Evolutionary conservation across 331 rosid genomes (phyloP), one percentile per base, ranked within the genome.

Genomic region (Rhamnella rubrinervis): DNA sequence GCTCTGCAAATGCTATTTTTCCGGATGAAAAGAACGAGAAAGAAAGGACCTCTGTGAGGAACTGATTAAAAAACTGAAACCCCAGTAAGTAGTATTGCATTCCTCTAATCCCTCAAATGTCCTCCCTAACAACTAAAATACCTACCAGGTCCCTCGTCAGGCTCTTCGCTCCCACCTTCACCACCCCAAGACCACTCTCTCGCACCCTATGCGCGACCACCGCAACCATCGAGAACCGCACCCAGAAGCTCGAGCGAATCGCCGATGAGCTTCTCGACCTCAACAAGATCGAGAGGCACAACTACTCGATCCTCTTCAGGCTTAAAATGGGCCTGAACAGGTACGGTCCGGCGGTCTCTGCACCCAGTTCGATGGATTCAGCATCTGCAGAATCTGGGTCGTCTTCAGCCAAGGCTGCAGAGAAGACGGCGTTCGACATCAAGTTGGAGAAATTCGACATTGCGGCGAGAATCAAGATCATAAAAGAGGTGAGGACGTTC

Each of bases 301-400:
- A 89, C 55, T 89, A 86, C 55, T 56, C 87, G 14, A 50, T 84
- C 66, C 87, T 89, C 35, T 89, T 87, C 87, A 77, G 90, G 66
- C 86, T 75, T 59, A 89, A 84, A 71, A 71, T 84, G 84, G 96
- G 90, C 53, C 83, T 86, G 66, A 66, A 89, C 78, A 77, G 85
- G 70, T 89, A 80, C 72, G 83, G 80, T 0, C 77, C 88, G 0
- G 85, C 88, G 0, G 15, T 83, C n/a, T 72, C 88, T 3, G 87
- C 75, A 0, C 20, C 70, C 6, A 84, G 80, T 7, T 7, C 78
- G 0, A 21, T 66, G 2, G 84, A 73, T 1, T 12, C 73, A 0
- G 12, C 83, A 4, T 61, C 88, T 18, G 21, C 75, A 17, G 82
- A 60, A 25, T 61, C 78, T 47, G 75, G 71, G 46, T 17, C 71